Conservation (phyloP, 345 rosid species). For the Brassica napus region DNA sequence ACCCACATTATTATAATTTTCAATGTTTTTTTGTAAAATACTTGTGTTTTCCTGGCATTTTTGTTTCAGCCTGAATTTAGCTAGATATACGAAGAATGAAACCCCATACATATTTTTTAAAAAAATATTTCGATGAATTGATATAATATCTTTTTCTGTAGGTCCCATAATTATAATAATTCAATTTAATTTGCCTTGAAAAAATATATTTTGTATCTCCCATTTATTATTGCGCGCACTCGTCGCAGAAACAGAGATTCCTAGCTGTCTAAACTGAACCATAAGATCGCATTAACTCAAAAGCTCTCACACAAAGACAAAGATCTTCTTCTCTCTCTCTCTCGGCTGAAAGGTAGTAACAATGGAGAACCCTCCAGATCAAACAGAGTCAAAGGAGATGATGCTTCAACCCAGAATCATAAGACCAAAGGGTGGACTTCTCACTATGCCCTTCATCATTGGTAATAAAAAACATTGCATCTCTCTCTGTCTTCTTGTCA, state of each 20-base stretch:
- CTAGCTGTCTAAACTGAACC: constrained; percentile 40
- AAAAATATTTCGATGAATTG: background rate
- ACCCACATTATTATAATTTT: background rate
- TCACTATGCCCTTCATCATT: constrained; percentile 78
- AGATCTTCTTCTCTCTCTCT: constrained; percentile 31
- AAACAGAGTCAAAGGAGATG: constrained; percentile 34
- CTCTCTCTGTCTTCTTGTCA: background rate
- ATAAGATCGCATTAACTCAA: constrained; percentile 34
- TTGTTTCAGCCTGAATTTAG: constrained; percentile 14
- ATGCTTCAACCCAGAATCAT: constrained; percentile 30
- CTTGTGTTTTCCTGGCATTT: background rate
- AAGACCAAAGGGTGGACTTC: constrained; percentile 59
- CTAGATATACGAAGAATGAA: background rate
- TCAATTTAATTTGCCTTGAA: background rate
- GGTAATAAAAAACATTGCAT: constrained; percentile 39
- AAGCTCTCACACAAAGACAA: constrained; percentile 30
- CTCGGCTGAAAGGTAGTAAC: constrained; percentile 4
- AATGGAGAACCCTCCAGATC: constrained; percentile 50
- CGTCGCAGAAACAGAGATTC: constrained; percentile 44
- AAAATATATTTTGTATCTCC: background rate
- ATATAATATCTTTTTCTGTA: background rate
- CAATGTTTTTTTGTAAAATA: background rate
- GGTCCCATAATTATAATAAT: background rate
- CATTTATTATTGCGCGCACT: constrained; percentile 37
- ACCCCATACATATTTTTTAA: background rate